These are phyloP conservation scores for Daldinia grandis DNA, from an alignment of 495 filamentous ascomycete genomes.

Conservation along the genomic window DNA sequence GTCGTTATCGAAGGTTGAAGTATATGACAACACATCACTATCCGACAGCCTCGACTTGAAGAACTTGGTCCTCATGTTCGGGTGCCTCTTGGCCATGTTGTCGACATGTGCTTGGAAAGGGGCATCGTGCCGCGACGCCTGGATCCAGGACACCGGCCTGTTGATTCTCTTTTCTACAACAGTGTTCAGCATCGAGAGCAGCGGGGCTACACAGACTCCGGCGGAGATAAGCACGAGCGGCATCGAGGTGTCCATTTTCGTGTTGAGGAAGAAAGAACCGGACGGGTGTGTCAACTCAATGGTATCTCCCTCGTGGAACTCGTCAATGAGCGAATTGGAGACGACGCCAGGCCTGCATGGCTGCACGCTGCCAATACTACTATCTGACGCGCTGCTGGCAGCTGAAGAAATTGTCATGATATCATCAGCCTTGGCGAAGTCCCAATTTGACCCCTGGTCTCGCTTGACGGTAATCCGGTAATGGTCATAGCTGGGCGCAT, in stretches of 20 bases:
- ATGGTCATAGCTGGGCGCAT: slow-evolving; percentile 63
- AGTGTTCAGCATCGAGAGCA: slow-evolving; percentile 72
- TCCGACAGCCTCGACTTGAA: slow-evolving; percentile 52
- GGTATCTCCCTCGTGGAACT: slow-evolving; percentile 65
- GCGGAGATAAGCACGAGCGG: slow-evolving; percentile 73
- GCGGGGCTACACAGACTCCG: slow-evolving; percentile 72
- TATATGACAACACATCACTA: slow-evolving; percentile 56
- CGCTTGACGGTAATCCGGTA: slow-evolving; percentile 77
- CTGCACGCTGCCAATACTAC: slow-evolving; percentile 44
- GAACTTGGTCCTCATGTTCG: slow-evolving; percentile 52
- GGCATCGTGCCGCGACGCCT: slow-evolving; percentile 62
- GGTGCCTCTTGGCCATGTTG: slow-evolving; percentile 53
- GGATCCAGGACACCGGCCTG: slow-evolving; percentile 72
- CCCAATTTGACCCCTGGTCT: slow-evolving; percentile 57
- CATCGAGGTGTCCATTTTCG: slow-evolving; percentile 49
- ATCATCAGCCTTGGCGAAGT: slow-evolving; percentile 31
- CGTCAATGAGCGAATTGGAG: slow-evolving; percentile 73
- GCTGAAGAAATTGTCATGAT: slow-evolving; percentile 42
- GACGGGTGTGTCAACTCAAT: slow-evolving; percentile 72
- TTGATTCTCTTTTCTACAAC: slow-evolving; percentile 47
- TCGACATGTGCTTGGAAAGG: slow-evolving; percentile 65
- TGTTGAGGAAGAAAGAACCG: slow-evolving; percentile 72
- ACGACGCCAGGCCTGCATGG: slow-evolving; percentile 63
- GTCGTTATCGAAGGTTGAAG: slow-evolving; percentile 63
- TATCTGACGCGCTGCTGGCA: slow-evolving; percentile 45